Conservation (phyloP, 208 protist genomes). For the Trypanosoma lewisi region DNA sequence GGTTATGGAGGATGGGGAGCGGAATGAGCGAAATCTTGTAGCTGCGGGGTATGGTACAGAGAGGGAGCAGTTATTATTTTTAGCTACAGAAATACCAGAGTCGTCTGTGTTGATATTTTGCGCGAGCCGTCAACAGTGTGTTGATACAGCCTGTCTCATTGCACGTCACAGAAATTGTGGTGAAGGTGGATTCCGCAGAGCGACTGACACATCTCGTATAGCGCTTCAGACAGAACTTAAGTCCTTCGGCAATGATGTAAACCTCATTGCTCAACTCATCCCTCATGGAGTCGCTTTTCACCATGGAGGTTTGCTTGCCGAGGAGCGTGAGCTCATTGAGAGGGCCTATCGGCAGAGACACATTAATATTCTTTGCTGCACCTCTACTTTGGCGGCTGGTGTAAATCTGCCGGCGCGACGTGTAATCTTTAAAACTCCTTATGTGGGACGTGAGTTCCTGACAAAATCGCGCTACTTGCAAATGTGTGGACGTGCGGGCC, state of each 20-base stretch:
- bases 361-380: slow-evolving; percentile 87
- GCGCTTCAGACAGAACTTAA: slow-evolving; percentile 46
- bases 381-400: slow-evolving; percentile 91
- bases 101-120: slow-evolving; percentile 86
- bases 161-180: slow-evolving; percentile 31
- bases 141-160: slow-evolving; percentile 67
- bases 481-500: slow-evolving; percentile 82
- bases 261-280: slow-evolving; percentile 50
- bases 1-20: slow-evolving; percentile 46
- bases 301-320: slow-evolving; percentile 78
- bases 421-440: slow-evolving; percentile 83
- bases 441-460: slow-evolving; percentile 65
- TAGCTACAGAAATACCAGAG: slow-evolving; percentile 64
- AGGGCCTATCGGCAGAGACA: slow-evolving; percentile 62
- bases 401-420: slow-evolving; percentile 91
- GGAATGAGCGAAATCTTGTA: slow-evolving; percentile 44
- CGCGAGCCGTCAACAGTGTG: slow-evolving; percentile 68
- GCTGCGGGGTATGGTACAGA: slow-evolving; percentile 25
- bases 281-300: slow-evolving; percentile 87
- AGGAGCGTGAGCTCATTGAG: slow-evolving; percentile 86
- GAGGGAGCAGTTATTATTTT: slow-evolving; percentile 43
- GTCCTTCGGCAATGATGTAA: slow-evolving; percentile 35
- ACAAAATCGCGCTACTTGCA: slow-evolving; percentile 78
- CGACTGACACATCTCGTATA: slow-evolving; percentile 13
- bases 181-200: not conserved